Conservation (phyloP, 2,329 filamentous ascomycete genomes). For the Raffaelea deltoideospora region DNA sequence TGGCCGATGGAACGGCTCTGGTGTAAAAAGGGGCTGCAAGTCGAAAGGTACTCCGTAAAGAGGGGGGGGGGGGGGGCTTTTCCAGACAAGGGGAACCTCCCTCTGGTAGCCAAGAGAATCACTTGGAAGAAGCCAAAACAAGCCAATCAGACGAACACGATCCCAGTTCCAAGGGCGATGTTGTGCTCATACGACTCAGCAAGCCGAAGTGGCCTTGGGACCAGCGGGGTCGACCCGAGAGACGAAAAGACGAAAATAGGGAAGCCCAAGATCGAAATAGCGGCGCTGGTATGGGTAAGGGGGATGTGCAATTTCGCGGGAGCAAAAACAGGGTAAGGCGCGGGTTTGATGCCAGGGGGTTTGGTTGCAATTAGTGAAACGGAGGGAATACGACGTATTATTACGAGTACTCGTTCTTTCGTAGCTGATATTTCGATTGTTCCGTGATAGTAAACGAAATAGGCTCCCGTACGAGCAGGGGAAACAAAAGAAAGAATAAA, state of each 20-base stretch:
- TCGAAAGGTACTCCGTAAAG: background rate
- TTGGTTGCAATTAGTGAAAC: constrained; percentile 4
- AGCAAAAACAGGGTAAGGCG: constrained; percentile 11
- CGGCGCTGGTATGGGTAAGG: constrained; percentile 1
- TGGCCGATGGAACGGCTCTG: too few species aligned
- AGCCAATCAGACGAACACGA: constrained; percentile 1
- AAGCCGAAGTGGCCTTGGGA: too few species aligned
- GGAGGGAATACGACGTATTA: too few species aligned
- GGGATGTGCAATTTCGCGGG: constrained; percentile 17
- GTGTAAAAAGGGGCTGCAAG: background rate
- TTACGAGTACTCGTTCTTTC: too few species aligned
- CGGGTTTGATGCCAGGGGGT: constrained; percentile 3
- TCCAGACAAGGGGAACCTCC: constrained; percentile 1
- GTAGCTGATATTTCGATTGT: too few species aligned
- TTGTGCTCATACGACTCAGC: too few species aligned
- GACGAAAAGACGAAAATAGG: background rate
- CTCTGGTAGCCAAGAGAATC: background rate
- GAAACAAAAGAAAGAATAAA: too few species aligned
- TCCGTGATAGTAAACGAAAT: too few species aligned
- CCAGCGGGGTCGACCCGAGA: too few species aligned
- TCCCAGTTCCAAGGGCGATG: too few species aligned
- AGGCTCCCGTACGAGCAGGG: too few species aligned
- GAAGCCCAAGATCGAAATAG: background rate
- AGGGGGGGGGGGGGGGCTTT: background rate
- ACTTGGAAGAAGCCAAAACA: background rate